Evolutionary conservation across 148 eudicot species (phyloP), one percentile per base, ranked within the genome.

Genomic region (Bassia scoparia): DNA sequence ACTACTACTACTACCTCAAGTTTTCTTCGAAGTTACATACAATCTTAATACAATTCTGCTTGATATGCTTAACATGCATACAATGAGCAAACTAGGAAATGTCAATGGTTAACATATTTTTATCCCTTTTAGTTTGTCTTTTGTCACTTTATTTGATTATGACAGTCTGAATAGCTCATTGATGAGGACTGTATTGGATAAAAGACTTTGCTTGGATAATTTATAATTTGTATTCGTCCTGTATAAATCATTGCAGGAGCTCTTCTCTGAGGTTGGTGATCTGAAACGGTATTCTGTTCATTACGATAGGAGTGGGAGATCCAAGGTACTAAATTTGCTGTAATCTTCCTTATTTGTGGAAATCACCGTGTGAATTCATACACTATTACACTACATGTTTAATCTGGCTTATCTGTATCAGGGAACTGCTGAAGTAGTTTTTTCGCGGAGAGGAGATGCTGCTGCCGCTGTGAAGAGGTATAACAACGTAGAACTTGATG

Each of bases 371-470:
- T 35, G 44, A 4, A 3, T 46, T 21, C 10, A 15, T n/a, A n/a
- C n/a, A 0, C 29, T 66, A 9, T n/a, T 61, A 34, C 33, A 34
- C 16, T 16, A 26, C 18, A 35, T 61, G 68, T 50, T 58, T 50
- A 48, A 30, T 71, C 49, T 61, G 49, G 37, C 4, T 30, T 71
- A 29, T 59, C 35, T 61, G 61, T 71, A 55, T 68, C 68, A 93
- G 98, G 98, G 96, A 78, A 88, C 98, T 16, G 98, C 98, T 18
- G 98, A 93, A 73, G 80, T 93, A 29, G 90, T 90, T 68, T 93
- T 82, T 70, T 77, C 96, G 4, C 81, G 89, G 38, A 91, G 83
- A 43, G 87, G 74, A 44, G 98, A 93, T 83, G 98, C 89, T 61
- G 56, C 83, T n/a, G 83, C 90, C 50, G 98, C 96, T 83, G 80